Conservation (phyloP, 148 eudicot genomes). For the Rhododendron ferrugineum region DNA sequence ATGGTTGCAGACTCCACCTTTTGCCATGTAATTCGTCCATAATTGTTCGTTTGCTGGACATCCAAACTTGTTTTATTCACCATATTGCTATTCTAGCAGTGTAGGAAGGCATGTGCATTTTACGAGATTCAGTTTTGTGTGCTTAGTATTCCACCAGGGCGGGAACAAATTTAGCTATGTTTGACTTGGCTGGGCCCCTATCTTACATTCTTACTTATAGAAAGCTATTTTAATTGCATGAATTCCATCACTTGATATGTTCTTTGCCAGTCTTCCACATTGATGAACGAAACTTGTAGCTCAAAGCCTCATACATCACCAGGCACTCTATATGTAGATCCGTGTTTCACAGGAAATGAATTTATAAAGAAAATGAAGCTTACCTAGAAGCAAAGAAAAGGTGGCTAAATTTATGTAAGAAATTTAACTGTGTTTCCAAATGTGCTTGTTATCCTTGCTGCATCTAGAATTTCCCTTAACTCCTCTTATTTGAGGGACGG, state of each 20-base stretch:
- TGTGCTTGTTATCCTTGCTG: slow-evolving; percentile 1
- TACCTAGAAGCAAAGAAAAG: neutral
- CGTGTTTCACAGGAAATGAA: neutral
- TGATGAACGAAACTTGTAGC: neutral
- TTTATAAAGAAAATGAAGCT: neutral
- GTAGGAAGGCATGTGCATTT: neutral
- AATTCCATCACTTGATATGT: neutral
- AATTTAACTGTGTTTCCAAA: neutral
- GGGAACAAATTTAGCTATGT: neutral
- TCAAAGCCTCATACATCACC: neutral
- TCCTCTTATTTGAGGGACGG: neutral
- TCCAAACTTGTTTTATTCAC: neutral
- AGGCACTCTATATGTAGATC: neutral
- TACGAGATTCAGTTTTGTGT: neutral
- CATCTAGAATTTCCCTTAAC: neutral
- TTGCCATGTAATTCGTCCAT: neutral
- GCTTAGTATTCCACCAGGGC: neutral
- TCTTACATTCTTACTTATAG: neutral
- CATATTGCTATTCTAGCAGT: neutral
- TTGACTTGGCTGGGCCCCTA: neutral
- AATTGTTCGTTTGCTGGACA: neutral
- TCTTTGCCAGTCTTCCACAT: neutral
- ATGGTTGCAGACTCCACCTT: neutral
- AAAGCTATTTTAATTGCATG: neutral
- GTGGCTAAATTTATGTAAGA: neutral